These are phyloP conservation scores for Veloboletus limbatus DNA, from an alignment of 1,284 basidiomycete species.

Conservation along the genomic window DNA sequence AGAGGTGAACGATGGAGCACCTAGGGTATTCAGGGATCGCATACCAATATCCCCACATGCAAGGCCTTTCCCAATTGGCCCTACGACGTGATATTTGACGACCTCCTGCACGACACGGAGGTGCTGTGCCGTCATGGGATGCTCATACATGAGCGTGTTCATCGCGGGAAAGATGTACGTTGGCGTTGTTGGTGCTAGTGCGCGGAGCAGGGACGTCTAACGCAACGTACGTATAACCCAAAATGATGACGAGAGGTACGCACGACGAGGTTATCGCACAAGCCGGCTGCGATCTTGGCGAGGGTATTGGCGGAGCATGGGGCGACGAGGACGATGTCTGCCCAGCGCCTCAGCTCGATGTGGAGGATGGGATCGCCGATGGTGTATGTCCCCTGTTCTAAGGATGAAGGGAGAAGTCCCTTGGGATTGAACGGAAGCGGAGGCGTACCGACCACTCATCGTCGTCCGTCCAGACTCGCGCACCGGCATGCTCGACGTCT, in stretches of 20 bases:
- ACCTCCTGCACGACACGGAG: conserved; percentile 68
- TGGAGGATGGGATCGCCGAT: conserved; percentile 94
- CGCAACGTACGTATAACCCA: not conserved
- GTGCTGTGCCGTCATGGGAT: conserved; percentile 89
- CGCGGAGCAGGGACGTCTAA: conserved; percentile 88
- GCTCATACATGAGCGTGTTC: conserved; percentile 97
- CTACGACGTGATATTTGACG: conserved; percentile 77
- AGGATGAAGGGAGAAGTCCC: not conserved
- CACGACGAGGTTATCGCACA: conserved; percentile 90
- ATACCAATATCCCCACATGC: conserved; percentile 92
- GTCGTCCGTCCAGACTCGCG: conserved; percentile 82
- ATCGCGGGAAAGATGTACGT: conserved; percentile 95
- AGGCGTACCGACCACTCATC: conserved; percentile 81
- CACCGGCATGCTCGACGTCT: conserved; percentile 52
- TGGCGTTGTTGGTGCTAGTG: conserved; percentile 76
- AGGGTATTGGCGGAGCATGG: conserved; percentile 96
- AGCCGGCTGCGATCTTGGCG: conserved; percentile 85
- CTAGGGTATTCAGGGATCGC: conserved; percentile 21
- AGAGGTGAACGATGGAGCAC: not conserved
- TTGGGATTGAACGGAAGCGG: not conserved
- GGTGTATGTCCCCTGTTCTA: conserved; percentile 49
- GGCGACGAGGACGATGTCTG: conserved; percentile 90
- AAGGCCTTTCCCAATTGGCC: conserved; percentile 82
- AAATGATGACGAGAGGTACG: conserved; percentile 23
- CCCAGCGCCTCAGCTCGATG: conserved; percentile 95